phyloP scores from a whole-genome alignment of 441 rosid genomes.

The Arabidopsis hybrid region DNA sequence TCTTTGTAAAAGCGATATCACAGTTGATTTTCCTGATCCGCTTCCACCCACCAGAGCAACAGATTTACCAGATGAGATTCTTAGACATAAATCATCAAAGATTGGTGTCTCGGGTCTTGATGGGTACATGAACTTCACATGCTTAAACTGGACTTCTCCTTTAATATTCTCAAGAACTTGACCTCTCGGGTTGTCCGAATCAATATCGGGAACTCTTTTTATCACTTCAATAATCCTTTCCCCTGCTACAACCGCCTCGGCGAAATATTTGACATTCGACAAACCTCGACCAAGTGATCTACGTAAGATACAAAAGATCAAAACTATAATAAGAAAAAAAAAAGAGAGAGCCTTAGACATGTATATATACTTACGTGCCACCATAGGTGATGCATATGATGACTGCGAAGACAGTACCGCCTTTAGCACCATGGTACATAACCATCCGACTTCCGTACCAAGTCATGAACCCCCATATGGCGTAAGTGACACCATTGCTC shows the following conservation, averaged over 20 bases:
- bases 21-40: slow-evolving; percentile 89
- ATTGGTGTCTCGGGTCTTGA: slow-evolving; percentile 66
- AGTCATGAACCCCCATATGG: slow-evolving; percentile 72
- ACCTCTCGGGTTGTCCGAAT: slow-evolving; percentile 56
- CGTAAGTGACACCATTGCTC: slow-evolving; percentile 67
- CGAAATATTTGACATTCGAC: slow-evolving; percentile 63
- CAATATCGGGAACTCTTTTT: slow-evolving; percentile 71
- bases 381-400: slow-evolving; percentile 58
- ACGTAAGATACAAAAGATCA: not conserved
- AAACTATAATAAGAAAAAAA: not conserved
- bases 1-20: slow-evolving; percentile 71
- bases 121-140: slow-evolving; percentile 69
- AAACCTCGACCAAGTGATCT: slow-evolving; percentile 74
- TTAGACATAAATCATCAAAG: slow-evolving; percentile 60
- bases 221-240: slow-evolving; percentile 65
- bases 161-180: slow-evolving; percentile 47
- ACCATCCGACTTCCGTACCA: slow-evolving; percentile 48
- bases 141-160: slow-evolving; percentile 64
- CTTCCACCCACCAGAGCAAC: slow-evolving; percentile 78
- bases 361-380: slow-evolving; percentile 60
- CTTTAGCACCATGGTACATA: slow-evolving; percentile 73
- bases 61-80: slow-evolving; percentile 66
- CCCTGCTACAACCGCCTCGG: slow-evolving; percentile 68
- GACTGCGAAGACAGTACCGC: slow-evolving; percentile 61
- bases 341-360: not conserved